Conservation (phyloP, 345 rosid genomes). For the Physaria fendleri region DNA sequence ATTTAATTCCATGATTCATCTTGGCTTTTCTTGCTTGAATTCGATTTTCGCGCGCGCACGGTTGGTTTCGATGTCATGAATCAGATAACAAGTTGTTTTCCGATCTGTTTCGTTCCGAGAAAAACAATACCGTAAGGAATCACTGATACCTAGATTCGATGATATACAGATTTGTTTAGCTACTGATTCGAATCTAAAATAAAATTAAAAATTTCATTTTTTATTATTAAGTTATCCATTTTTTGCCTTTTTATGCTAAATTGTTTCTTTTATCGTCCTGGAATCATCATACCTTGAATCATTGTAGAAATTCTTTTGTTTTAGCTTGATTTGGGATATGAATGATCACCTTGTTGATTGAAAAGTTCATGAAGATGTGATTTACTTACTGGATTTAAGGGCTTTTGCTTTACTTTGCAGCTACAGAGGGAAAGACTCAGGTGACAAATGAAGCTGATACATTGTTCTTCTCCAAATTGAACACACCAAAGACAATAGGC, state of each 20-base stretch:
- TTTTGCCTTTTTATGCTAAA: too few relatives aligned
- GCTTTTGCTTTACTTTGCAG: slow-evolving; percentile 26
- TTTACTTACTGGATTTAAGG: neutral
- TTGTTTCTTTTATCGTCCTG: neutral
- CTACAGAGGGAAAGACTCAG: slow-evolving; percentile 36
- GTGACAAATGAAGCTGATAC: slow-evolving; percentile 38
- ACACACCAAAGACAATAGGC: slow-evolving; percentile 38
- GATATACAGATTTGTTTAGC: neutral
- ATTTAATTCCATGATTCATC: neutral
- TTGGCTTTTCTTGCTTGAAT: neutral
- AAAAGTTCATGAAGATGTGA: neutral
- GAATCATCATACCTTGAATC: neutral
- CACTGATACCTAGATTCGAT: neutral
- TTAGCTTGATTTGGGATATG: neutral
- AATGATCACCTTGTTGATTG: neutral
- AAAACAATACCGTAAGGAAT: neutral
- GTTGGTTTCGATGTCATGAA: neutral
- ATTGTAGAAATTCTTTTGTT: neutral
- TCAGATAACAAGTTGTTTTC: neutral
- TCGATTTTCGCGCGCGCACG: neutral
- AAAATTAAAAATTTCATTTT: too few relatives aligned
- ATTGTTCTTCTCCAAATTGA: slow-evolving; percentile 49
- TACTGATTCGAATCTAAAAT: neutral
- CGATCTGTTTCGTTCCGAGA: slow-evolving; percentile 7
- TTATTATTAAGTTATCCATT: too few relatives aligned